Evolutionary conservation across 345 rosid species (phyloP).

Genomic region (Eutrema heterophyllum): DNA sequence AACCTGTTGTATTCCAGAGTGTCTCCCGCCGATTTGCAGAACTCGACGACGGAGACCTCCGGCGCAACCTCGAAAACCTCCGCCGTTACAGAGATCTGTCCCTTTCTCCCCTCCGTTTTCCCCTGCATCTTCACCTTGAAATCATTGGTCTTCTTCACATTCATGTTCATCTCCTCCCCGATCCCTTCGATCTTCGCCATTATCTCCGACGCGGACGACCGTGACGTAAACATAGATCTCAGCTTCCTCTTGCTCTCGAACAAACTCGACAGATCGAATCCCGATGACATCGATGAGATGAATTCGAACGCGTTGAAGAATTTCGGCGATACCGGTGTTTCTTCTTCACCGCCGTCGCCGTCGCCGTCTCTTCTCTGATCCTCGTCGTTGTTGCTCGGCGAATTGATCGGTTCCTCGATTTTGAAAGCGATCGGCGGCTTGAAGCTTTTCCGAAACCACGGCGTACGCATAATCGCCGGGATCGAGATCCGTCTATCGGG

Average conservation of each 20-base stretch:
- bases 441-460: slow-evolving; percentile 65
- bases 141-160: slow-evolving; percentile 38
- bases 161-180: slow-evolving; percentile 52
- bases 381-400: slow-evolving; percentile 3
- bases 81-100: slow-evolving; percentile 50
- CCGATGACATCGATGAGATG: slow-evolving; percentile 75
- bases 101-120: slow-evolving; percentile 55
- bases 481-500: slow-evolving; percentile 57
- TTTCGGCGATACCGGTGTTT: slow-evolving; percentile 9
- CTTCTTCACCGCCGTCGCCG: background rate
- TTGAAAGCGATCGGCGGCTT: slow-evolving; percentile 28
- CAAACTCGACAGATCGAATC: slow-evolving; percentile 68
- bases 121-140: slow-evolving; percentile 49
- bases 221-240: slow-evolving; percentile 59
- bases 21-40: slow-evolving; percentile 65
- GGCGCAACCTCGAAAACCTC: slow-evolving; percentile 64
- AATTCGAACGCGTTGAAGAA: slow-evolving; percentile 71
- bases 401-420: slow-evolving; percentile 21
- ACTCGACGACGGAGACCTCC: slow-evolving; percentile 60
- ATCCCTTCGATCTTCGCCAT: slow-evolving; percentile 46
- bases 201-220: slow-evolving; percentile 42
- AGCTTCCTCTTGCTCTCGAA: slow-evolving; percentile 51
- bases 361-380: background rate
- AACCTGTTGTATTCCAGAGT: slow-evolving; percentile 51
- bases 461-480: slow-evolving; percentile 50